These are phyloP conservation scores for Backusella westeae DNA, from an alignment of 192 early-diverging fungal genomes.

Conservation along the genomic window DNA sequence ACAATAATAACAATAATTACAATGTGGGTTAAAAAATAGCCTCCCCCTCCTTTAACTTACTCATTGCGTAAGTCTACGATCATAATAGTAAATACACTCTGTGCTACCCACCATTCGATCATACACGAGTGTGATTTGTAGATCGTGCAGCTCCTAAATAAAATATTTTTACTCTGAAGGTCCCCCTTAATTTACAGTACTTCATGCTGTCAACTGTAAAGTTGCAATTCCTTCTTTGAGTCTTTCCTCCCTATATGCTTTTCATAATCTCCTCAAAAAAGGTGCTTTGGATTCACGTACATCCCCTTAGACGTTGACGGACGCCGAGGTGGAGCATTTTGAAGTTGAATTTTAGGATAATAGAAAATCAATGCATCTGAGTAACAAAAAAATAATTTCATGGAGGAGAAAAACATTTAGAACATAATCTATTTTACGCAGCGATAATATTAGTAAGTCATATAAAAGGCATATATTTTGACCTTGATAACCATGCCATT, in stretches of 20 bases:
- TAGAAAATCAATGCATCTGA: constrained; percentile 4
- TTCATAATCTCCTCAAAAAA: constrained; percentile 1
- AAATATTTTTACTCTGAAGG: constrained; percentile 2
- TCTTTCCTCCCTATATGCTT: not conserved
- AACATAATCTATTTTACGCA: not conserved
- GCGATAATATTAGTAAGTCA: too few species aligned
- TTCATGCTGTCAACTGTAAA: constrained; percentile 2
- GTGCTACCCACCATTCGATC: not conserved
- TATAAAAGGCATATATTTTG: too few species aligned
- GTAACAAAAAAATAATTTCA: not conserved
- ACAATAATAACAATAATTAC: not conserved
- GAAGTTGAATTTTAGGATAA: not conserved
- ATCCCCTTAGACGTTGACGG: not conserved
- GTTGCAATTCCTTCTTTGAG: constrained; percentile 3
- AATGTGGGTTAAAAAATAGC: not conserved
- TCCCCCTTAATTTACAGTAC: constrained; percentile 4
- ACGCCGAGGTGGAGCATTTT: not conserved
- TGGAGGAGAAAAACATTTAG: not conserved
- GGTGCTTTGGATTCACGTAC: not conserved
- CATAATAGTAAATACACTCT: not conserved
- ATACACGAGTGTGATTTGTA: constrained; percentile 4
- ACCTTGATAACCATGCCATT: too few species aligned
- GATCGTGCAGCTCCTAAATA: constrained; percentile 9
- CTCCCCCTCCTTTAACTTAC: not conserved
- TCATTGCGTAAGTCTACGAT: not conserved